A percentile compares a stretch with the other conserved stretches of the same genome.
Evolutionary conservation across 2,329 filamentous ascomycete species (phyloP).

Genomic region (Aspergillus vadensis): DNA sequence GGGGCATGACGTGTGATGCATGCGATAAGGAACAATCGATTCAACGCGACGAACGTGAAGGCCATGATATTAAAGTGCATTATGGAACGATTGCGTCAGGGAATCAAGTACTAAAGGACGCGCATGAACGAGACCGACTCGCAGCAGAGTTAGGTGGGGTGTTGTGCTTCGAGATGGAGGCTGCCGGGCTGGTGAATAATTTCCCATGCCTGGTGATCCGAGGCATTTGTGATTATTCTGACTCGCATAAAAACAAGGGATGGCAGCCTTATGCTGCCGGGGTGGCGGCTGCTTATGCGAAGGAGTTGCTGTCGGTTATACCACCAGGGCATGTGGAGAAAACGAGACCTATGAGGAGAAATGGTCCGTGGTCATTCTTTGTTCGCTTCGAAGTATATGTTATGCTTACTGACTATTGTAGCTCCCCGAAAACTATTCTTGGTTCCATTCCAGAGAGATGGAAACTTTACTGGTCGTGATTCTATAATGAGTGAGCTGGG

Average conservation of each 20-base stretch:
- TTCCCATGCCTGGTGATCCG: constrained; percentile 28
- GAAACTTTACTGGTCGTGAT: too few species aligned
- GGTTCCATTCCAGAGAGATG: too few species aligned
- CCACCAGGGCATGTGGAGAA: too few species aligned
- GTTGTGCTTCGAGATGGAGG: constrained; percentile 19
- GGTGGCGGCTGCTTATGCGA: constrained; percentile 21
- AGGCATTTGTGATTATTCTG: constrained; percentile 29
- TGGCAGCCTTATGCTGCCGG: constrained; percentile 15
- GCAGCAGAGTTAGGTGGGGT: neutral
- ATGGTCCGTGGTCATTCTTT: too few species aligned
- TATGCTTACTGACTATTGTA: too few species aligned
- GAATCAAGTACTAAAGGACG: constrained; percentile 12
- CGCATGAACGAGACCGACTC: constrained; percentile 1
- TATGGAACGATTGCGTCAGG: constrained; percentile 13
- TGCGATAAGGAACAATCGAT: neutral
- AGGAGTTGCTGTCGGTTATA: neutral
- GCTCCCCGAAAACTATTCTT: too few species aligned
- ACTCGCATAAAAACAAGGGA: constrained; percentile 17
- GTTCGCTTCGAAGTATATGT: too few species aligned
- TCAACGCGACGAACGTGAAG: neutral
- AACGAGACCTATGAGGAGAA: too few species aligned
- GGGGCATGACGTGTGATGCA: neutral
- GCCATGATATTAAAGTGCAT: constrained; percentile 1
- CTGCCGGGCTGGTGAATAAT: constrained; percentile 14
- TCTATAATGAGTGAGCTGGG: too few species aligned